Evolutionary conservation across 768 basidiomycete species (phyloP), one percentile per base, ranked within the genome.

Genomic region (Mrakia blollopis): DNA sequence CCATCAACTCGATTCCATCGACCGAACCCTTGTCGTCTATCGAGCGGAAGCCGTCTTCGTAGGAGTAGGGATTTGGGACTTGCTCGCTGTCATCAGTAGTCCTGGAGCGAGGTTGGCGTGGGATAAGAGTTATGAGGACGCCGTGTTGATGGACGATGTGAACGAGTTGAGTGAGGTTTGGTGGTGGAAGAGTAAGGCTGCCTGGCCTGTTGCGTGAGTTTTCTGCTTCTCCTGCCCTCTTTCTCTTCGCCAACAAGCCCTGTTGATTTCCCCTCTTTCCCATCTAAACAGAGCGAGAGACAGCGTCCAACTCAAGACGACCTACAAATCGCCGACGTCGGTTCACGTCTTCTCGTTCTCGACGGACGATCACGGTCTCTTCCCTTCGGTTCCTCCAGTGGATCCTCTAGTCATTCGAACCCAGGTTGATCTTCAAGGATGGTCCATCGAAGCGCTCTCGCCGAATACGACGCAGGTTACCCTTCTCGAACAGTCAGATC

Each of bases 361-460:
- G 5, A 92, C 90, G 0, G 94, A 98, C 79, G 93, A 98, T 80
- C 88, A 88, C 72, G 89, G 91, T 74, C 87, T 97, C 21, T 97
- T 98, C 83, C 91, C 93, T 0, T 74, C 80, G 5, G 81, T 84
- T 62, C 84, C 84, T 88, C 79, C 92, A 87, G 65, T 86, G 86
- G 92, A 92, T 69, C 89, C 91, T 0, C 28, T 44, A 35, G 87
- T 91, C 70, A 96, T 97, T 78, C 91, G 95, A 10, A 93, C 92
- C 0, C 95, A 98, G 83, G 90, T 96, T n/a, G 94, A 97, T 82
- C 86, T 99, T n/a, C 94, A 94, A 85, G 97, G 96, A 67, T 98
- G 95, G 92, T 92, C 96, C 0, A 94, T 99, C 80, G 96, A 98
- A 83, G 88, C 92, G 0, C 86, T 99, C 13, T 98, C 95, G 0